Base-by-base conservation (phyloP, 1,139 yeast genomes). In the Lodderomyces pseudojiufengensis region DNA sequence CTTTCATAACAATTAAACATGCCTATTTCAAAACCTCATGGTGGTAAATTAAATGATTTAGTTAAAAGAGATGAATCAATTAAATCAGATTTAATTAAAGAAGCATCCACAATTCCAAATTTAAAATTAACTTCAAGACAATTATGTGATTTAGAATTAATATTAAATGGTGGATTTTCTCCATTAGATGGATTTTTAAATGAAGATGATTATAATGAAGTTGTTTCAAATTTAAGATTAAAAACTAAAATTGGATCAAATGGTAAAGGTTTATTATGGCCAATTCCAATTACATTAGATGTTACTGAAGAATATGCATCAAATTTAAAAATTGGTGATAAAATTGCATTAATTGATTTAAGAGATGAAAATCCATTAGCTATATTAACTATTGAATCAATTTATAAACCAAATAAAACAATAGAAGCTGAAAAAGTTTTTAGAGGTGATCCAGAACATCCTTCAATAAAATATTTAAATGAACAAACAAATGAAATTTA, bases 371-470 rank as follows among this genome's bases (percentile, higher is more conserved):
- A 76, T 34, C 78, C 87, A 2, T 69, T 90, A 51, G 97, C 97
- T 24, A 79, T 90, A 46, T 64, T 90, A 54, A 80, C 92, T 5
- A 71, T 90, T 28, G 80, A 74, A 39, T 94, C 90, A 44, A 77
- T 86, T 32, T 90, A 84, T 67, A 71, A 71, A 51, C 97, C 96
- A 47, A 73, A 90, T 63, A 90, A 90, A 70, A 53, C 66, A 37
- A 57, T 57, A 27, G 97, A 90, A 67, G 97, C 96, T 39, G 63
- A 78, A 48, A 73, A 81, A 53, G 97, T 88, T 16, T 90, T 88
- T 66, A 79, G 97, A 59, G 97, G 97, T 45, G 97, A 90, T 60
- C 92, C 95, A 31, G 97, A 90, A 59, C 97, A 90, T 62, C 97
- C 97, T 13, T 97, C 97, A 14, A 70, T 84, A 52, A 74, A 70